Evolutionary conservation across 2,329 filamentous ascomycete genomes (phyloP).

Genomic region (Alternaria brassicicola): DNA sequence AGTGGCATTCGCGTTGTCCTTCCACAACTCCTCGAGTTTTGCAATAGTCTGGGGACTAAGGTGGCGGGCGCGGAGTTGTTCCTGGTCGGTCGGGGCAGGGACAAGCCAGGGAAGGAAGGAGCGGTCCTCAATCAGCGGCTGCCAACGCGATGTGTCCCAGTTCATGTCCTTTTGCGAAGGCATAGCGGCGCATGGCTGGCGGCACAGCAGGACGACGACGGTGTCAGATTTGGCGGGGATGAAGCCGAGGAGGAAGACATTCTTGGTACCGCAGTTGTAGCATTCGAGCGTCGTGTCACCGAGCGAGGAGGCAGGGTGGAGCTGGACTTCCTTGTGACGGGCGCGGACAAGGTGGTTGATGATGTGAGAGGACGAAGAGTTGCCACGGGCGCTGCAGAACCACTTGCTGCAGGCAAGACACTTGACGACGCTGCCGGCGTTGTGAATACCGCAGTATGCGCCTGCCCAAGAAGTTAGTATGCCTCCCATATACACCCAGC

Average conservation of each 20-base stretch:
- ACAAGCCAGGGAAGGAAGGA: constrained; percentile 96
- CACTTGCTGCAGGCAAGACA: constrained; percentile 95
- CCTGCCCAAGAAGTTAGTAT: neutral
- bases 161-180: constrained; percentile 99
- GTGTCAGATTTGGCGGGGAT: constrained; percentile 99
- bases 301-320: constrained; percentile 89
- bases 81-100: constrained; percentile 83
- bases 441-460: constrained; percentile 97
- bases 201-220: constrained; percentile 93
- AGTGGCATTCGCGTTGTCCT: constrained; percentile 87
- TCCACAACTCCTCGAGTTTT: constrained; percentile 98
- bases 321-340: constrained; percentile 96
- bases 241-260: constrained; percentile 95
- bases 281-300: constrained; percentile 97
- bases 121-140: constrained; percentile 94
- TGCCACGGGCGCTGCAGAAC: constrained; percentile 98
- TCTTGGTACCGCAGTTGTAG: constrained; percentile 99
- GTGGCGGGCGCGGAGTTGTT: constrained; percentile 93
- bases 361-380: constrained; percentile 95
- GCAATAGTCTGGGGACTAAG: constrained; percentile 93
- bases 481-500: neutral
- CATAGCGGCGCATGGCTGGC: constrained; percentile 92
- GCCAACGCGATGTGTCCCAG: constrained; percentile 98
- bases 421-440: constrained; percentile 92
- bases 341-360: constrained; percentile 97